Percentiles rank a stretch among this genome's conserved stretches.
phyloP scores from a whole-genome alignment of 2,329 filamentous ascomycete genomes.

The Neospermospora avenae region DNA sequence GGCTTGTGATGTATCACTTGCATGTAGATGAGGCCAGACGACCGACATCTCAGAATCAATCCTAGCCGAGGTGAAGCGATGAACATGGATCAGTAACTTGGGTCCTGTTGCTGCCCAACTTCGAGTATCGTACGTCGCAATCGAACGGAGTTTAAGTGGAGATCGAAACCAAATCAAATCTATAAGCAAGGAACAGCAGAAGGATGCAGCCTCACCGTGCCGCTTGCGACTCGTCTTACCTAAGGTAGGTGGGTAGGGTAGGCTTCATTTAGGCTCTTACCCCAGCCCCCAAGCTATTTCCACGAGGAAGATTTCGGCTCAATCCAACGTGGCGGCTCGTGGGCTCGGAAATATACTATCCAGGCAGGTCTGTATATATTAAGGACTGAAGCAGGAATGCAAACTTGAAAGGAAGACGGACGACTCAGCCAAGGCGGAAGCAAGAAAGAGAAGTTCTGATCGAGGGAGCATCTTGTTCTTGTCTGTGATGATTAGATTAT shows the following conservation, averaged over 20 bases:
- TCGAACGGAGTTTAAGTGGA: background rate
- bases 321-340: background rate
- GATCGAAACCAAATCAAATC: background rate
- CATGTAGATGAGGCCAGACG: background rate
- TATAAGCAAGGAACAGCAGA: background rate
- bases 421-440: too few relatives aligned
- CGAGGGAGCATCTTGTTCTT: too few relatives aligned
- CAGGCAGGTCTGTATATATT: background rate
- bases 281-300: background rate
- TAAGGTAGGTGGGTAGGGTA: too few relatives aligned
- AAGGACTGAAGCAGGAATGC: too few relatives aligned
- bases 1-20: constrained; percentile 8
- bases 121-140: background rate
- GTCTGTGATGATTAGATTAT: too few relatives aligned
- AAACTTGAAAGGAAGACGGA: too few relatives aligned
- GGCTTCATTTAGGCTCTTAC: background rate
- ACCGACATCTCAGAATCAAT: background rate
- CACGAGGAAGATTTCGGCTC: background rate
- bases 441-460: too few relatives aligned
- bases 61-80: background rate
- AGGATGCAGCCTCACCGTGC: background rate
- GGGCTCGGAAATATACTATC: background rate
- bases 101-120: background rate
- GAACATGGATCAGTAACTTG: background rate
- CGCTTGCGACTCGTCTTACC: background rate